Conservation (phyloP, 139 green algal species). For the Chlorella vulgaris region DNA sequence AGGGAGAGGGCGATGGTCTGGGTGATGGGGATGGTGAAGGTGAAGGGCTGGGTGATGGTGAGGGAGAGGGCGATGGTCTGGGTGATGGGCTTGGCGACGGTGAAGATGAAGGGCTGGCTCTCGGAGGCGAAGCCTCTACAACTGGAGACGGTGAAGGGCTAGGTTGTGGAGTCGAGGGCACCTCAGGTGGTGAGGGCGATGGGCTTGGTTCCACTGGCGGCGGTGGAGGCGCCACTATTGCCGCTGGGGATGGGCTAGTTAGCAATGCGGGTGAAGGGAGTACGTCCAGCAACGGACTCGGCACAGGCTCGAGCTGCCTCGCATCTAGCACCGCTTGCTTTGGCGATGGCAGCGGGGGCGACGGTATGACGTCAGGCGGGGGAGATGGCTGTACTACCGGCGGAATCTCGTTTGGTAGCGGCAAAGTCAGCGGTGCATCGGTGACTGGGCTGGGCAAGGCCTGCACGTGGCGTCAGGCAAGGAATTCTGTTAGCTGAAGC, state of each 20-base stretch:
- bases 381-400: neutral
- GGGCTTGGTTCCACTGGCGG: neutral
- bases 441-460: too few species aligned
- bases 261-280: neutral
- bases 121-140: too few species aligned
- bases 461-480: too few species aligned
- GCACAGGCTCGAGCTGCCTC: too few species aligned
- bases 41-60: neutral
- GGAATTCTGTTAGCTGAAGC: too few species aligned
- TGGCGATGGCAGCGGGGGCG: too few species aligned
- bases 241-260: neutral
- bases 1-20: neutral
- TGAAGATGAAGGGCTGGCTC: neutral
- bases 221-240: neutral
- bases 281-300: too few species aligned
- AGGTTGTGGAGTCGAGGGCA: too few species aligned
- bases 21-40: neutral
- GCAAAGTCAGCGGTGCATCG: too few species aligned
- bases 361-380: neutral
- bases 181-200: neutral
- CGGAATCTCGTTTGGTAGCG: too few species aligned
- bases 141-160: too few species aligned
- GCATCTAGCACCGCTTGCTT: too few species aligned
- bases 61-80: neutral
- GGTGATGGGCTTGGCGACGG: neutral